Evolutionary conservation across 768 basidiomycete genomes (phyloP), one percentile per base, ranked within the genome.

Genomic region (Kockovaella imperatae): DNA sequence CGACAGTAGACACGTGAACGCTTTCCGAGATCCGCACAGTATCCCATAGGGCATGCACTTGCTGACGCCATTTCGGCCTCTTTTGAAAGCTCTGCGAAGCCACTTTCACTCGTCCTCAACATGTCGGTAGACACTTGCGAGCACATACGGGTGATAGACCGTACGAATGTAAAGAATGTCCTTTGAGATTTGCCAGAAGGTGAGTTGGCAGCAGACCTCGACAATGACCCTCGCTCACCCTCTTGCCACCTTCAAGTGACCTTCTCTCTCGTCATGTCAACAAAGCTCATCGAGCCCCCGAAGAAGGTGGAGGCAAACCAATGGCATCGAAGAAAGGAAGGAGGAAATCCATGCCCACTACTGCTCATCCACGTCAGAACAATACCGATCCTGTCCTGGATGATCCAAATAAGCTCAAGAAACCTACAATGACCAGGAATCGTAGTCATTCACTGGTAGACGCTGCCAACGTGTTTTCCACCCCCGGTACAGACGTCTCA

Each of bases 71-170:
- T 8, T 20, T 38, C 10, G 21, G 10, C 36, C 10, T n/a, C n/a
- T n/a, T n/a, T 38, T 24, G 23, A 24, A 18, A 67, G 65, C 54
- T 70, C 1, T 70, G 68, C 42, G 50, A 56, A 35, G 66, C 64
- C n/a, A 66, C 68, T 0, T 70, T 70, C 49, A 70, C 68, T 5
- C 46, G 68, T 25, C 66, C 66, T 17, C 68, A 70, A 50, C 68
- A 70, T 64, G 68, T 70, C 35, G 68, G 68, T 5, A 42, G 68
- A 45, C 68, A 70, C 52, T 52, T 70, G 23, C 47, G 68, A 23
- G 60, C 68, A 3, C 68, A 70, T 45, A 70, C 68, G 2, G 68
- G 68, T 40, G 64, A 67, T 38, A 61, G 64, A 47, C 68, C 68
- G 13, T 70, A 70, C 34, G 59, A 57, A 17, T 70, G 68, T 47